Conservation (phyloP, 768 basidiomycete species). For the Phaeotremella fagi region DNA sequence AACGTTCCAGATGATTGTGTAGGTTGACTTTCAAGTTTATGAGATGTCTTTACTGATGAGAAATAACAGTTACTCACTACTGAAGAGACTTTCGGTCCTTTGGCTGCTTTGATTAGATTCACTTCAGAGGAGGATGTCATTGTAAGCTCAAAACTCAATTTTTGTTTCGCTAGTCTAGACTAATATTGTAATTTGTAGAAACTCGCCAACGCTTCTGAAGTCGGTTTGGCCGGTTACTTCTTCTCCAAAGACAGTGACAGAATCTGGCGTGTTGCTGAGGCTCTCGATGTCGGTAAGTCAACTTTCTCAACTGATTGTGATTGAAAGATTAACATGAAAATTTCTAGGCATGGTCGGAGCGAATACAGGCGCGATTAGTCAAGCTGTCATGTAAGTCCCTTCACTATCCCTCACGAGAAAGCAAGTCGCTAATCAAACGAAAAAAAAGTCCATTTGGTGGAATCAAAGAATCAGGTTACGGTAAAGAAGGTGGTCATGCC, state of each 20-base stretch:
- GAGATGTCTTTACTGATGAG: not conserved
- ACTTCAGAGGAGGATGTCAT: conserved; percentile 92
- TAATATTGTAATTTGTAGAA: conserved; percentile 29
- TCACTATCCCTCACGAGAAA: not conserved
- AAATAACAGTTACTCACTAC: conserved; percentile 53
- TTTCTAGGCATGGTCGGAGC: conserved; percentile 61
- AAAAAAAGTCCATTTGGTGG: conserved; percentile 29
- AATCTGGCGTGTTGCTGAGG: conserved; percentile 91
- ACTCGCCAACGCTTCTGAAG: conserved; percentile 74
- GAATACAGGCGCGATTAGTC: conserved; percentile 45
- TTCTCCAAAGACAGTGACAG: conserved; percentile 79
- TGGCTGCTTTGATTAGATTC: conserved; percentile 65
- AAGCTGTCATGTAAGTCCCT: conserved; percentile 39
- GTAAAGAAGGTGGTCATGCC: conserved; percentile 75
- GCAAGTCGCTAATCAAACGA: not conserved
- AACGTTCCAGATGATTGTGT: conserved; percentile 68
- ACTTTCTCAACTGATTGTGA: too few species aligned
- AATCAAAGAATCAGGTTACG: conserved; percentile 69
- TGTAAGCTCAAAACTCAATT: conserved; percentile 10
- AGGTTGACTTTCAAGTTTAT: conserved; percentile 10
- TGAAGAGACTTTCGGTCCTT: conserved; percentile 91
- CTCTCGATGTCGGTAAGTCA: conserved; percentile 89
- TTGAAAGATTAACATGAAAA: too few species aligned
- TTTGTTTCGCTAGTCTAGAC: not conserved
- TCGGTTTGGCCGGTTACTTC: conserved; percentile 93